Conservation (phyloP, 768 basidiomycete species). For the Amanita inopinata region DNA sequence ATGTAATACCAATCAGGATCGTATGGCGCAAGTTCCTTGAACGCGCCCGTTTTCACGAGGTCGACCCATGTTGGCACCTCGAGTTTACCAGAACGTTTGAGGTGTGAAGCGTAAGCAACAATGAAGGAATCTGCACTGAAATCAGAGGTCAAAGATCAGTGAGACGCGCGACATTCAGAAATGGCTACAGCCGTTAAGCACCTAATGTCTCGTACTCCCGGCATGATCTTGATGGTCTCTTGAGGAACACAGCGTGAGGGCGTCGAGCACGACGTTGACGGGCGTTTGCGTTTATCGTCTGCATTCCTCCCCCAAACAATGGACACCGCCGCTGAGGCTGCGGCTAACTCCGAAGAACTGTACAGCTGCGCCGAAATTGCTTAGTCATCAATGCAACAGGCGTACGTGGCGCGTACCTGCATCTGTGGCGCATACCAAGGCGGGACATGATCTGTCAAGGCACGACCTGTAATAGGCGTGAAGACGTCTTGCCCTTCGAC, state of each 20-base stretch:
- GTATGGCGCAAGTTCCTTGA: conserved; percentile 98
- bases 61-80: conserved; percentile 99
- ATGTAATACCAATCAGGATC: conserved; percentile 99
- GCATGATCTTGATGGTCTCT: conserved; percentile 51
- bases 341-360: conserved; percentile 32
- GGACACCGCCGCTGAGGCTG: conserved; percentile 22
- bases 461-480: too few relatives aligned
- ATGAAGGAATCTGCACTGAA: conserved; percentile 90
- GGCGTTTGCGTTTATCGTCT: conserved; percentile 34
- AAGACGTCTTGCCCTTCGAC: too few relatives aligned
- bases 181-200: conserved; percentile 21
- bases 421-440: too few relatives aligned
- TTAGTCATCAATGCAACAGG: too few relatives aligned
- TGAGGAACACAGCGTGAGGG: conserved; percentile 37
- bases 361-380: conserved; percentile 24
- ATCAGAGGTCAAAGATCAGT: conserved; percentile 15
- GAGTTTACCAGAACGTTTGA: conserved; percentile 98
- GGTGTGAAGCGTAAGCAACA: conserved; percentile 86
- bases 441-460: too few relatives aligned
- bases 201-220: conserved; percentile 79
- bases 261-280: conserved; percentile 40
- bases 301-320: conserved; percentile 14
- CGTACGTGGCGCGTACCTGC: too few relatives aligned
- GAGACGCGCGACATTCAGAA: conserved; percentile 7
- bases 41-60: conserved; percentile 95